Base-by-base conservation (phyloP, 768 basidiomycete genomes). In the Lentinula detonsa region DNA sequence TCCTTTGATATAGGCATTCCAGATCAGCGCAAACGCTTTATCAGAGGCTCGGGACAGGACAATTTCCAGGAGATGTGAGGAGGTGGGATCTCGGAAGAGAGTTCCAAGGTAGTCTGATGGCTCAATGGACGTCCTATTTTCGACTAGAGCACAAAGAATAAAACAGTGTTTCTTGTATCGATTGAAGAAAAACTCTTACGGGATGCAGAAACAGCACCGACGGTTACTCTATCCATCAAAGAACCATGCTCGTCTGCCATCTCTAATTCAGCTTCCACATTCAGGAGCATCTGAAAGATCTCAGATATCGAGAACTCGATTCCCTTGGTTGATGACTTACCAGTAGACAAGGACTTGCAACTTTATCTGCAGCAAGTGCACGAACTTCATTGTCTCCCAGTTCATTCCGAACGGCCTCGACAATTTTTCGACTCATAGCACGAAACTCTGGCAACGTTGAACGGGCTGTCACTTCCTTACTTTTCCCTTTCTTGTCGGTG, bases 51-150 rank as follows among this genome's bases (percentile, higher is more conserved):
- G 80, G 5, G 75, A 72, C 23, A 95, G 82, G 35, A 96, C 76
- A 1, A 86, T 85, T 71, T 98, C 95, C n/a, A 95, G 79, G 2
- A 96, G 79, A 68, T 95, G 93, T 0, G 95, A 96, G 0, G 95
- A 90, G 2, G 92, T 93, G 2, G 87, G 83, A 67, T 95, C 93
- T 53, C 92, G 84, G 16, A 97, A 79, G 11, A 97, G 81, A 1
- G 91, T 90, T 9, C 83, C 82, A 56, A 97, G 75, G 71, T 88
- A 98, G 69, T 94, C 91, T 0, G 89, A 88, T 10, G 82, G 75
- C 62, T 86, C 83, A 5, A 79, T 70, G 1, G 68, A 66, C 13
- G 65, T 63, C 3, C 67, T 61, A 1, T 78, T 62, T 59, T 79
- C 67, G 35, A 74, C 85, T 85, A 60, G n/a, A 33, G 8, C 55